Base-by-base conservation (phyloP, 2,329 filamentous ascomycete genomes). In the Xylaria sp. region DNA sequence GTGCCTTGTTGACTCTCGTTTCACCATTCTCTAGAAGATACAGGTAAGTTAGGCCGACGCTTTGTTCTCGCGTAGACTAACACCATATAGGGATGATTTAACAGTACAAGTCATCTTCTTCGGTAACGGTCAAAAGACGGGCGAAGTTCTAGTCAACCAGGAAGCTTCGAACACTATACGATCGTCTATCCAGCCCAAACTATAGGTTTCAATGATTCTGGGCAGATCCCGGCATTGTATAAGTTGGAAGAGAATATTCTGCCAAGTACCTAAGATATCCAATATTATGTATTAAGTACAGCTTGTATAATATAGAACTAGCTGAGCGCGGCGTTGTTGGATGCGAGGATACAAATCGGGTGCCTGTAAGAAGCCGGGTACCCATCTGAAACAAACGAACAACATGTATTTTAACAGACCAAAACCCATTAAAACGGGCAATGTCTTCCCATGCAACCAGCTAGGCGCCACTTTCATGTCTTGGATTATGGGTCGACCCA, bases 81-180 rank as follows among this genome's bases (percentile, higher is more conserved):
- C 54, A 63, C n/a, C n/a, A 33, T 68, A 53, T 68, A 95, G 93
- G 74, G 96, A 99, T 78, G 96, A 99, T 79, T 83, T 99, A 71
- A 99, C 96, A 0, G 95, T 99, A 17, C 93, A 99, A 80, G 96
- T 99, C 69, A 97, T 99, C 77, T 99, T 99, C 86, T 99, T 99
- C 76, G 96, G 96, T 68, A 89, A 97, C 74, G 89, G 91, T 42
- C 84, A 90, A 62, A 90, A 90, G 78, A 92, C 87, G 36, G 94
- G 94, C 42, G 90, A 91, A 71, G 91, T 98, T 5, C 88, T 91
- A 5, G 80, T 97, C 66, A 99, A 98, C 80, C 85, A 91, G 72
- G 95, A 97, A 77, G 96, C 96, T 1, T 97, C 91, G 68, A 93
- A 92, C 46, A 79, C 84, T 2, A 82, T 83, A 59, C 74, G 74